Base-by-base conservation (phyloP, 2,329 filamentous ascomycete species). In the Stagonosporopsis rhizophila region DNA sequence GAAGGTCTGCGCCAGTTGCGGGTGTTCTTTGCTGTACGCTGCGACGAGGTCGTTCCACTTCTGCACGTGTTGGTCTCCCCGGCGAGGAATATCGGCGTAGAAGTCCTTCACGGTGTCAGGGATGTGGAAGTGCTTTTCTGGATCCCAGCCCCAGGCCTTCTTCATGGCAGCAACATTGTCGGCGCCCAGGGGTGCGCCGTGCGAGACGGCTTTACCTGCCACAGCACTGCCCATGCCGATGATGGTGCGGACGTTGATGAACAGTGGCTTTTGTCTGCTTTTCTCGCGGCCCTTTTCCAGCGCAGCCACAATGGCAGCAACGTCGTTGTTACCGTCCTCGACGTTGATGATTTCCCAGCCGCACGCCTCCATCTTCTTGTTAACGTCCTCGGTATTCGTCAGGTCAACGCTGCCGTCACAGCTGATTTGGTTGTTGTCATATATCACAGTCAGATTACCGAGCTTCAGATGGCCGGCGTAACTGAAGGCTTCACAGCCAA, bases 361-460 rank as follows among this genome's bases (percentile, higher is more conserved):
- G 27, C 77, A 82, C 3, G 83, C 82, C 2, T 77, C 73, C 82
- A 86, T 85, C 70, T 85, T 86, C 23, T 76, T 71, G 56, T 85
- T 84, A 61, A 85, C 75, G 39, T 86, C 82, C 61, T 86, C 83
- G 0, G 78, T 82, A 60, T 82, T 84, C 3, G 77, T 78, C 51
- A 80, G 72, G 69, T 84, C 82, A 3, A 85, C 78, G 1, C 77
- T 78, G 1, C 84, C 83, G 56, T 86, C 83, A 61, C 83, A 85
- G 4, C 82, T 85, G 46, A 86, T 76, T 61, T 84, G 80, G 69
- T 86, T 86, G 69, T 86, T 85, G 62, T 86, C 84, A 60, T 86
- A 86, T 45, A 85, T 81, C 23, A 86, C 71, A 7, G 79, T 79
- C 4, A 86, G 69, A 67, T 86, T 86, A 69, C 82, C 79, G 11